Conservation (phyloP, 225 moss, liverwort and hornwort genomes). For the Polytrichum commune region DNA sequence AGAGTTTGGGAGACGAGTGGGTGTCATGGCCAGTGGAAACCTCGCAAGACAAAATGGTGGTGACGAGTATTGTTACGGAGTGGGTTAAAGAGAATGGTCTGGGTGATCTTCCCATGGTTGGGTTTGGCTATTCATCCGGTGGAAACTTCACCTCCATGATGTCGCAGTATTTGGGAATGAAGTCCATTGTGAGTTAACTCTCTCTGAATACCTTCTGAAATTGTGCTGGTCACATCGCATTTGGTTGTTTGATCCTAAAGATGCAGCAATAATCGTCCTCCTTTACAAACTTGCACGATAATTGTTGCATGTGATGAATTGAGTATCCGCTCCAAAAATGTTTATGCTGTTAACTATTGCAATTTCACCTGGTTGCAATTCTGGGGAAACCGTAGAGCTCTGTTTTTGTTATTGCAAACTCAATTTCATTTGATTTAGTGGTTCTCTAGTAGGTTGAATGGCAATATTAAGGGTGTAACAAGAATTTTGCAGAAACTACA, state of each 20-base stretch:
- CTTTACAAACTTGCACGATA: too few relatives aligned
- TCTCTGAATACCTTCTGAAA: not conserved
- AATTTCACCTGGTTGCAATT: too few relatives aligned
- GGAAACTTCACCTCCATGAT: constrained; percentile 43
- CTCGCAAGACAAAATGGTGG: constrained; percentile 22
- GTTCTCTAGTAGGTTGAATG: too few relatives aligned
- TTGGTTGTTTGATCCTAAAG: not conserved
- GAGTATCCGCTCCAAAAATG: too few relatives aligned
- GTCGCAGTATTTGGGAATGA: constrained; percentile 19
- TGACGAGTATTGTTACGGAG: constrained; percentile 20
- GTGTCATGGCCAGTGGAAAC: constrained; percentile 20
- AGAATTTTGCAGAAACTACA: too few relatives aligned
- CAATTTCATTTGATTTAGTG: too few relatives aligned
- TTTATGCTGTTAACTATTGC: too few relatives aligned
- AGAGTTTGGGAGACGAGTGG: constrained; percentile 27
- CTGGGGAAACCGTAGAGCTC: too few relatives aligned
- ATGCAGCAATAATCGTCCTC: too few relatives aligned
- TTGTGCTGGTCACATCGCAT: not conserved
- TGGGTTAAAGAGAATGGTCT: constrained; percentile 25
- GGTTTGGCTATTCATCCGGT: constrained; percentile 35
- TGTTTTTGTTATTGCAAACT: too few relatives aligned
- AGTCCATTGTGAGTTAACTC: constrained; percentile 23
- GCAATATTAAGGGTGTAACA: too few relatives aligned
- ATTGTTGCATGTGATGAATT: too few relatives aligned
- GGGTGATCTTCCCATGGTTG: constrained; percentile 21